Conservation (phyloP, 2,329 filamentous ascomycete species). For the Kalaharituber pfeilii region DNA sequence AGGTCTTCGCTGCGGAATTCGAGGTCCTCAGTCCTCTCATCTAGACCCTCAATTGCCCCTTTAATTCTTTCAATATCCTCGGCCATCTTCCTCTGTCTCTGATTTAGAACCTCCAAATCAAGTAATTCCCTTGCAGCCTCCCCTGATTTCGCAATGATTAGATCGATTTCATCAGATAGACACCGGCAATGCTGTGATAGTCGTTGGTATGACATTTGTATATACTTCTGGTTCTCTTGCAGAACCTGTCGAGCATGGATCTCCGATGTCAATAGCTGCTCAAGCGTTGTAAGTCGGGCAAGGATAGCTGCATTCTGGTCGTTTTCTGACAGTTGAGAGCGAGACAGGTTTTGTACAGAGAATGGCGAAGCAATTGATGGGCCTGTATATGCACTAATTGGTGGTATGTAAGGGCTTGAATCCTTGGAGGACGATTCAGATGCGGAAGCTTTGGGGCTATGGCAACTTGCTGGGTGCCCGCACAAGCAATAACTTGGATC, state of each 20-base stretch:
- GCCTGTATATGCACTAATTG: neutral
- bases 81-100: neutral
- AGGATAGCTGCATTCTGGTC: neutral
- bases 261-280: neutral
- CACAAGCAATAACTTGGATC: neutral
- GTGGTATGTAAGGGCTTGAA: neutral
- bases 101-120: neutral
- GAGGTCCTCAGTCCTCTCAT: neutral
- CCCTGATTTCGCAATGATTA: neutral
- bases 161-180: neutral
- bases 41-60: neutral
- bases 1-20: neutral
- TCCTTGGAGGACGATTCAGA: neutral
- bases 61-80: neutral
- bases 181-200: neutral
- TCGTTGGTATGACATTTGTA: neutral
- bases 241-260: neutral
- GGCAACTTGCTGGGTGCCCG: neutral
- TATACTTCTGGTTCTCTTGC: neutral
- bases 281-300: neutral
- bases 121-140: neutral
- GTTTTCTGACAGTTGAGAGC: neutral
- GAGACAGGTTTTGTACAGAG: neutral
- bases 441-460: neutral
- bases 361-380: neutral